phyloP scores from a whole-genome alignment of 805 yeast genomes.

The Starmerella khaoyaiensis region DNA sequence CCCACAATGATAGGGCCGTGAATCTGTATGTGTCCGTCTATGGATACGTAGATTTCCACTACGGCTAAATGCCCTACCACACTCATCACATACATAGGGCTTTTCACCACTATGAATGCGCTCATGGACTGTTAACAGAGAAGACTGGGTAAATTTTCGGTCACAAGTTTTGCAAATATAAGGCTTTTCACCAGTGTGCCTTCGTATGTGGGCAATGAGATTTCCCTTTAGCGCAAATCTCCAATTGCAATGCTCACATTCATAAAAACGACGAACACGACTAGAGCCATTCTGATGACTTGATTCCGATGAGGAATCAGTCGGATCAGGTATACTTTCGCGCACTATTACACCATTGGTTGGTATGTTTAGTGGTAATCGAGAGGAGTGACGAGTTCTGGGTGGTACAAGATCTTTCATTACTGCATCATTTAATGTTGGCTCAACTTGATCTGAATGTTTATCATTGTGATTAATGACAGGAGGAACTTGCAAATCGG shows the following conservation, averaged over 20 bases:
- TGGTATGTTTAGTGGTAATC: no score
- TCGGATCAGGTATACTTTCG: not conserved
- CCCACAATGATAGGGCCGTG: conserved; percentile 74
- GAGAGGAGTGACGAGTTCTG: no score
- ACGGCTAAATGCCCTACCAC: conserved; percentile 80
- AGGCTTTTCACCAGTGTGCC: conserved; percentile 89
- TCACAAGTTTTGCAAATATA: conserved; percentile 60
- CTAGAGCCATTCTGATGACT: no score
- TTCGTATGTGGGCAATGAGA: conserved; percentile 69
- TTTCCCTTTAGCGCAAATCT: conserved; percentile 66
- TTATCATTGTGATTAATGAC: no score
- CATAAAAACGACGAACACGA: conserved; percentile 16
- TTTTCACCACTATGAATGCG: conserved; percentile 78
- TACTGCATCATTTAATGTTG: no score
- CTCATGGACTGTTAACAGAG: conserved; percentile 71
- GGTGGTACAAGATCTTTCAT: no score
- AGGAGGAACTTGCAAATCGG: no score
- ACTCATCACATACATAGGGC: conserved; percentile 66
- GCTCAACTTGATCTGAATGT: no score
- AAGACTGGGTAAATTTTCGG: conserved; percentile 69
- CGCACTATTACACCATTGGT: no score
- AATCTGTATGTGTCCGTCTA: conserved; percentile 53
- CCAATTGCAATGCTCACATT: conserved; percentile 57
- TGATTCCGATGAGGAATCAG: not conserved
- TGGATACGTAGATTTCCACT: conserved; percentile 81